Evolutionary conservation across 75 land plant species (phyloP).

Genomic region (Cunninghamia lanceolata): DNA sequence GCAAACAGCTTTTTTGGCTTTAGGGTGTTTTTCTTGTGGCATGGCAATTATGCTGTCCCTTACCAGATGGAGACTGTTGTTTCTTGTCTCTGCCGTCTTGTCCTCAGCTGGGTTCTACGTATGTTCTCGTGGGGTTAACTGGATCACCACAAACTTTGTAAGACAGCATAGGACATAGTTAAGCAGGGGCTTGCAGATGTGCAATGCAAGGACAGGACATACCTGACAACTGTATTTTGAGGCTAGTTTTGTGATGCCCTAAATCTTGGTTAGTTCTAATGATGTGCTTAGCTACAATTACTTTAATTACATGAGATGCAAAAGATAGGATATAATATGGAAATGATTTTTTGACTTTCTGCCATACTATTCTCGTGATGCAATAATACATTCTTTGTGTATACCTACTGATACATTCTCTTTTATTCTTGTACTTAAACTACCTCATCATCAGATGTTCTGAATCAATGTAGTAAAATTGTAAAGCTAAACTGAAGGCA

Average conservation of each 20-base stretch:
- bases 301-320: background rate
- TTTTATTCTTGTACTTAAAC: no score
- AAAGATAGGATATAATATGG: background rate
- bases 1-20: constrained; percentile 23
- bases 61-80: constrained; percentile 41
- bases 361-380: background rate
- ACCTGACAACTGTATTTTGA: background rate
- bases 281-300: background rate
- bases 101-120: constrained; percentile 40
- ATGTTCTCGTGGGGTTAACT: constrained; percentile 29
- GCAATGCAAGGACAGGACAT: background rate
- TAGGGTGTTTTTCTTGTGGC: constrained; percentile 22
- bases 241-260: background rate
- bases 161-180: constrained; percentile 22
- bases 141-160: constrained; percentile 66
- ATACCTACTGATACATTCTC: background rate
- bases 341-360: background rate
- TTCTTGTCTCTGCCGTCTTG: constrained; percentile 23
- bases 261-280: background rate
- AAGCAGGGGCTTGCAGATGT: constrained; percentile 1
- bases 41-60: constrained; percentile 29
- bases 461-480: no score
- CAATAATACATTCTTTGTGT: no score
- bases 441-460: no score
- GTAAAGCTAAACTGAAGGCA: no score